Conservation (phyloP, 768 basidiomycete species). For the Trametes elegans region DNA sequence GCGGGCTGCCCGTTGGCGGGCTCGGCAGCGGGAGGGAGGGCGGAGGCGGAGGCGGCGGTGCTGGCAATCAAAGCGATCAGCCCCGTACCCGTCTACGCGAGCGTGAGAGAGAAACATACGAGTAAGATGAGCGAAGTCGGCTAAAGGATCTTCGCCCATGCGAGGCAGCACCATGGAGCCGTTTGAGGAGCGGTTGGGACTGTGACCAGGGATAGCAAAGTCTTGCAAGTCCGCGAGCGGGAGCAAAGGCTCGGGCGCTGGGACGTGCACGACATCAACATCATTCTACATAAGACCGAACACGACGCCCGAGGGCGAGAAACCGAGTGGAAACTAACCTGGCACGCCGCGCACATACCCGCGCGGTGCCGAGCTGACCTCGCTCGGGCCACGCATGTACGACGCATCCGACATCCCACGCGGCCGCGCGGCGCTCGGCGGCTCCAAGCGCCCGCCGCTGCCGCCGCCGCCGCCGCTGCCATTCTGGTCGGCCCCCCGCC, state of each 20-base stretch:
- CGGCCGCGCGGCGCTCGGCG: constrained; percentile 45
- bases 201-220: constrained; percentile 12
- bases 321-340: background rate
- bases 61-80: background rate
- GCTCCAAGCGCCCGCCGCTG: constrained; percentile 32
- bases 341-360: background rate
- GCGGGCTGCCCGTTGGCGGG: too few relatives aligned
- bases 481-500: constrained; percentile 17
- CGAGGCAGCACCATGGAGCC: constrained; percentile 8
- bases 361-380: constrained; percentile 18
- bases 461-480: constrained; percentile 38
- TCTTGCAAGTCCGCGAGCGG: constrained; percentile 7
- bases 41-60: constrained; percentile 2
- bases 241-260: constrained; percentile 3
- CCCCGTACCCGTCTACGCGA: too few relatives aligned
- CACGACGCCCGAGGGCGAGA: too few relatives aligned
- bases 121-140: background rate
- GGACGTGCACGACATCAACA: background rate
- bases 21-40: constrained; percentile 5
- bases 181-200: constrained; percentile 1
- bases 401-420: constrained; percentile 76
- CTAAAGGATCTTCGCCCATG: constrained; percentile 1
- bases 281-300: background rate
- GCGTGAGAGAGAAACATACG: background rate
- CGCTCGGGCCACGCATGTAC: constrained; percentile 30